A percentile compares a stretch with the other conserved stretches of the same genome.
Evolutionary conservation across 352 stramenopile genomes (phyloP).

Genomic region (Bremia lactucae): DNA sequence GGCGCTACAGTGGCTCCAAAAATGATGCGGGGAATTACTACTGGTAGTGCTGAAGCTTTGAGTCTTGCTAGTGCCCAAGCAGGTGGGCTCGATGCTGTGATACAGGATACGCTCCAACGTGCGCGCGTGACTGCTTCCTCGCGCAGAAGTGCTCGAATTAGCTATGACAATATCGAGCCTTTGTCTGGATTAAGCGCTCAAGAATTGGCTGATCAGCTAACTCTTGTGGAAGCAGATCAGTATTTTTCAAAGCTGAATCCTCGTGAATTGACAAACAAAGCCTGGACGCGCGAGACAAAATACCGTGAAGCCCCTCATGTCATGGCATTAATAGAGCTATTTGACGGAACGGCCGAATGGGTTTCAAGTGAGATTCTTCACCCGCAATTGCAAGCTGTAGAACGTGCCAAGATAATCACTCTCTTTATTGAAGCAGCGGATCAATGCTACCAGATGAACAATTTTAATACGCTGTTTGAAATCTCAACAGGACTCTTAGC

Average conservation of each 20-base stretch:
- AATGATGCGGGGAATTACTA: slow-evolving; percentile 57
- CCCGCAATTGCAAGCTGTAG: slow-evolving; percentile 65
- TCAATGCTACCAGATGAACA: slow-evolving; percentile 79
- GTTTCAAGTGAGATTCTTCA: slow-evolving; percentile 84
- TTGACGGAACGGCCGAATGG: slow-evolving; percentile 77
- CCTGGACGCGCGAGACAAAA: slow-evolving; percentile 76
- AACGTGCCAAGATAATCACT: slow-evolving; percentile 73
- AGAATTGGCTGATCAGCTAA: slow-evolving; percentile 71
- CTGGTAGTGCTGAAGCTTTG: too few species aligned
- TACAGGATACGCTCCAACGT: slow-evolving; percentile 65
- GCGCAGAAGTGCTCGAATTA: slow-evolving; percentile 52
- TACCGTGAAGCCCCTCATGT: slow-evolving; percentile 70
- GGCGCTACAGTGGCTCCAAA: slow-evolving; percentile 33
- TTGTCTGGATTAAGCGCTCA: slow-evolving; percentile 49
- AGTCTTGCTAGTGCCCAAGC: too few species aligned
- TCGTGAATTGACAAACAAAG: slow-evolving; percentile 80
- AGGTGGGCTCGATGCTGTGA: slow-evolving; percentile 36
- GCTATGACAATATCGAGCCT: slow-evolving; percentile 73
- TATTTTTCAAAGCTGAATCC: slow-evolving; percentile 60
- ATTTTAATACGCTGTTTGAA: slow-evolving; percentile 85
- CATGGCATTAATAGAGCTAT: slow-evolving; percentile 78
- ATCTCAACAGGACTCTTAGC: slow-evolving; percentile 67
- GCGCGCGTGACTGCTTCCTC: slow-evolving; percentile 36
- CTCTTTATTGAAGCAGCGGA: slow-evolving; percentile 80
- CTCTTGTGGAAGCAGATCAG: slow-evolving; percentile 68